Percentiles rank a stretch among this genome's conserved stretches.
These are phyloP conservation scores for Debaryomyces hansenii DNA, from an alignment of 805 yeast genomes.

Conservation along the genomic window DNA sequence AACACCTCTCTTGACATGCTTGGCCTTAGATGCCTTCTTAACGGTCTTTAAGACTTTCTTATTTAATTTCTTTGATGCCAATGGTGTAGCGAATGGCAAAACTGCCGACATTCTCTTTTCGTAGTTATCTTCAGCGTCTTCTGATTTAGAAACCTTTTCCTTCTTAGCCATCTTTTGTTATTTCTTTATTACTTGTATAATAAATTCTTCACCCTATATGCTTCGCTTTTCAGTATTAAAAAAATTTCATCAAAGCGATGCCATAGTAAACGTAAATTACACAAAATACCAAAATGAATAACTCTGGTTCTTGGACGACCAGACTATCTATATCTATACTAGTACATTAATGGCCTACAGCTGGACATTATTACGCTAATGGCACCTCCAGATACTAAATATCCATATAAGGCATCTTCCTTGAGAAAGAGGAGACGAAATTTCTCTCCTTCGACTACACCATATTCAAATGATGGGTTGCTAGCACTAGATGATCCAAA, in stretches of 20 bases:
- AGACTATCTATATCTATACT: background rate
- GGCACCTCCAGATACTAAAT: conserved; percentile 1
- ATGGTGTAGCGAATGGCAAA: conserved; percentile 89
- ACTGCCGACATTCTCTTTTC: conserved; percentile 89
- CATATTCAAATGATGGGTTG: background rate
- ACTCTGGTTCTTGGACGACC: background rate
- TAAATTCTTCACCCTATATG: background rate
- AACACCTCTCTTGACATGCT: conserved; percentile 98
- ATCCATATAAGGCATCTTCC: background rate
- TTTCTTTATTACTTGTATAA: conserved; percentile 1
- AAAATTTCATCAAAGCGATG: conserved; percentile 11
- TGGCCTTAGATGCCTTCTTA: conserved; percentile 96
- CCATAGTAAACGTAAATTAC: conserved; percentile 4
- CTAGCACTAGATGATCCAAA: conserved; percentile 5
- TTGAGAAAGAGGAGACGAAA: conserved; percentile 7
- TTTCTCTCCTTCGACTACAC: background rate
- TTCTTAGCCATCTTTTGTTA: conserved; percentile 40
- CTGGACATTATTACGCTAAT: background rate
- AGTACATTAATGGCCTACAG: background rate
- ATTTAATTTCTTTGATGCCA: conserved; percentile 94
- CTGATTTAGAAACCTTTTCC: conserved; percentile 43
- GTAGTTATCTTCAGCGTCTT: conserved; percentile 72
- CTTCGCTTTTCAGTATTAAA: conserved; percentile 1
- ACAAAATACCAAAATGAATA: conserved; percentile 3
- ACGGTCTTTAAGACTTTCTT: conserved; percentile 94